Evolutionary conservation across 805 yeast species (phyloP).

Genomic region (Zygosaccharomyces kombuchaensis): DNA sequence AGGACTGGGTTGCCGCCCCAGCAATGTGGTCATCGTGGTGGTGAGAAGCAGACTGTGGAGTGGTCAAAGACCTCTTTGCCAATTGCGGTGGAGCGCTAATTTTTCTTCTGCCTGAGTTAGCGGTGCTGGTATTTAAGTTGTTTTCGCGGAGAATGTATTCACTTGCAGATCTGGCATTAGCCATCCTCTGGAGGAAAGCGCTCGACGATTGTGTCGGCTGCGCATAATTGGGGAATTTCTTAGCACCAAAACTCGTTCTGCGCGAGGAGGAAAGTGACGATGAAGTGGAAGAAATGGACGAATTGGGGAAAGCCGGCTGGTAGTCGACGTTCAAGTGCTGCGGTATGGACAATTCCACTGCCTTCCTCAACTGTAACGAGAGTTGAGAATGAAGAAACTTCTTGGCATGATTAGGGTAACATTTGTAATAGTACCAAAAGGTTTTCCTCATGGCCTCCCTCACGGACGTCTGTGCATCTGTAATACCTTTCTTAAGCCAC

Average conservation of each 20-base stretch:
- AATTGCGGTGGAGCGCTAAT: conserved; percentile 23
- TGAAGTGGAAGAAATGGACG: conserved; percentile 11
- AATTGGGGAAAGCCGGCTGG: conserved; percentile 12
- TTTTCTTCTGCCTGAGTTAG: conserved; percentile 17
- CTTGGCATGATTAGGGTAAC: conserved; percentile 52
- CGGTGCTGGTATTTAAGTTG: conserved; percentile 1
- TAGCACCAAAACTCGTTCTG: conserved; percentile 32
- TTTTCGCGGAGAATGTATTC: conserved; percentile 19
- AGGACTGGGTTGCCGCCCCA: neutral
- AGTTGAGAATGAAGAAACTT: conserved; percentile 31
- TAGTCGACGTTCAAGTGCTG: conserved; percentile 26
- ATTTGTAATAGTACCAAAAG: conserved; percentile 62
- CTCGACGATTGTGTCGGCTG: conserved; percentile 27
- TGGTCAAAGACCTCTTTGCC: conserved; percentile 1
- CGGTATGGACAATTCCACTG: conserved; percentile 59
- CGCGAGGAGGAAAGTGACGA: conserved; percentile 36
- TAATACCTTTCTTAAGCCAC: conserved; percentile 54
- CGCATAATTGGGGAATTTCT: conserved; percentile 31
- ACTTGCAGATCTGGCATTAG: conserved; percentile 26
- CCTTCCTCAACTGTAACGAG: conserved; percentile 41
- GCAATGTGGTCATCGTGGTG: neutral
- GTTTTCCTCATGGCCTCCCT: conserved; percentile 69
- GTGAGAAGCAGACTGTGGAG: neutral
- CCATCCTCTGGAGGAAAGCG: conserved; percentile 10
- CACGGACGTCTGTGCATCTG: conserved; percentile 77